Conservation (phyloP, 129 eudicot species). For the Arctium lappa region DNA sequence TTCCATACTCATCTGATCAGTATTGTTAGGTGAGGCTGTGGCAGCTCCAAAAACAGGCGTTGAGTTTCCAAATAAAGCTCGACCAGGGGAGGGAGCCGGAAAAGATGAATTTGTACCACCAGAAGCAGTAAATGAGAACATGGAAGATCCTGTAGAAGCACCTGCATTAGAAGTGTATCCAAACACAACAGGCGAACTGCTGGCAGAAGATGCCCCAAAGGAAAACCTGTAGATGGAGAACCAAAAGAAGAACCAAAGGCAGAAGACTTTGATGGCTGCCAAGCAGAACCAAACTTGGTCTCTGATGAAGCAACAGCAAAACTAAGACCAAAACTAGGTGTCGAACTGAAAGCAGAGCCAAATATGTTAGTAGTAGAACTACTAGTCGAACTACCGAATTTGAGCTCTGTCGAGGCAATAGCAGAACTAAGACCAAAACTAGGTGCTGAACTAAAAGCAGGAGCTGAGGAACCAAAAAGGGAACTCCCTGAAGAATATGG, state of each 20-base stretch:
- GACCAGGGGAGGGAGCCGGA: slow-evolving; percentile 28
- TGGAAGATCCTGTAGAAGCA: slow-evolving; percentile 47
- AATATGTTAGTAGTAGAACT: slow-evolving; percentile 36
- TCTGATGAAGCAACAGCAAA: background rate
- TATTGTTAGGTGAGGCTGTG: slow-evolving; percentile 30
- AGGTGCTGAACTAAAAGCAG: slow-evolving; percentile 28
- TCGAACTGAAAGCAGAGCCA: slow-evolving; percentile 27
- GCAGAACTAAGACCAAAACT: slow-evolving; percentile 26
- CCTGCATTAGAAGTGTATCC: slow-evolving; percentile 34
- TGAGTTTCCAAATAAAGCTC: slow-evolving; percentile 40
- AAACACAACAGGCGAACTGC: slow-evolving; percentile 37
- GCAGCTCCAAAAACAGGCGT: slow-evolving; percentile 30
- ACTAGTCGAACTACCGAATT: slow-evolving; percentile 22
- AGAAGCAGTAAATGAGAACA: slow-evolving; percentile 44
- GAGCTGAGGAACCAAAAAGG: slow-evolving; percentile 27
- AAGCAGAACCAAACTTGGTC: background rate
- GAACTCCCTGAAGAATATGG: slow-evolving; percentile 30
- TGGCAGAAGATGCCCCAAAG: slow-evolving; percentile 48
- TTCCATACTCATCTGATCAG: slow-evolving; percentile 74
- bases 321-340: slow-evolving; percentile 6
- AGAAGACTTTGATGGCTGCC: slow-evolving; percentile 8
- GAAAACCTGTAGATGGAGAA: slow-evolving; percentile 40
- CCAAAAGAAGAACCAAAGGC: slow-evolving; percentile 22
- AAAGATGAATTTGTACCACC: slow-evolving; percentile 32
- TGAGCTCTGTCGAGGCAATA: slow-evolving; percentile 16